These are phyloP conservation scores for Talaromyces albobiverticillius DNA, from an alignment of 2,329 filamentous ascomycete genomes.

Conservation along the genomic window DNA sequence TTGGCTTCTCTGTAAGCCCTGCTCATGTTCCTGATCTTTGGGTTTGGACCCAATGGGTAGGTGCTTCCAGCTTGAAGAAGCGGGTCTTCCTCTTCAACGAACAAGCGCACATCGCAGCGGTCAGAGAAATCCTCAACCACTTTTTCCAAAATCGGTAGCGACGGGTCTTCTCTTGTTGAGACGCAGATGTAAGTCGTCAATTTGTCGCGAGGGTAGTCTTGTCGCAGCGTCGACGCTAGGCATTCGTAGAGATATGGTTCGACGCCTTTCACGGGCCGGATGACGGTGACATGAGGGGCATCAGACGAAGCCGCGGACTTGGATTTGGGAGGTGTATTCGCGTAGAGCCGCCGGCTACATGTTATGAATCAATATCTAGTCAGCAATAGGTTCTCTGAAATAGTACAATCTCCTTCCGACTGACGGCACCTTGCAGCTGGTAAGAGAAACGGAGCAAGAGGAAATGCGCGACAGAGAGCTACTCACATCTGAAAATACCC, in stretches of 20 bases:
- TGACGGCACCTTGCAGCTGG: too few relatives aligned
- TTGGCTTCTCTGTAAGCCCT: conserved; percentile 85
- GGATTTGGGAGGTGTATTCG: conserved; percentile 35
- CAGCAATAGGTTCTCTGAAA: not conserved
- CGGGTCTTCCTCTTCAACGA: conserved; percentile 80
- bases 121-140: conserved; percentile 70
- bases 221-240: conserved; percentile 78
- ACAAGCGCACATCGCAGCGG: conserved; percentile 64
- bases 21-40: conserved; percentile 98
- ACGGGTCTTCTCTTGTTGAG: conserved; percentile 69
- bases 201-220: conserved; percentile 74
- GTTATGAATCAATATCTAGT: not conserved
- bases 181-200: conserved; percentile 82
- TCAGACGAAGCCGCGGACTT: conserved; percentile 44
- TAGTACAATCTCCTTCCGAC: too few relatives aligned
- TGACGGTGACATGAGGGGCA: conserved; percentile 80
- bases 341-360: conserved; percentile 55
- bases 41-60: conserved; percentile 76
- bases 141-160: conserved; percentile 68
- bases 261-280: conserved; percentile 88
- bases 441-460: not conserved
- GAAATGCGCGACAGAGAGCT: not conserved
- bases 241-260: conserved; percentile 91
- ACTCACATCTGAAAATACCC: conserved; percentile 60
- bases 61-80: conserved; percentile 57